Evolutionary conservation across 2,329 filamentous ascomycete species (phyloP), one percentile per base, ranked within the genome.

Genomic region (Didymella keratinophila): DNA sequence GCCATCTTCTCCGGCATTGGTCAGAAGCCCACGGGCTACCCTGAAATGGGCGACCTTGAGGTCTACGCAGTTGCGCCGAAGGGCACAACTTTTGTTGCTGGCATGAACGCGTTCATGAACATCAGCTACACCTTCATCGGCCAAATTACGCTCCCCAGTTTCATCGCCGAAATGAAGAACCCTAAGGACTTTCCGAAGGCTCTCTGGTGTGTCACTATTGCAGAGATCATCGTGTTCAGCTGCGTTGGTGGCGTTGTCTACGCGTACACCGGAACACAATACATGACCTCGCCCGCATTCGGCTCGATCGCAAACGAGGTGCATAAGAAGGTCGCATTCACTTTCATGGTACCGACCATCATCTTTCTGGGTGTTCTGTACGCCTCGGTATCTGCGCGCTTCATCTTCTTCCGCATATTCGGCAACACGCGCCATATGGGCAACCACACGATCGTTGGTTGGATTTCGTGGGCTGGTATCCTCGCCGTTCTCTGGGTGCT

Each of bases 121-220:
- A 97, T 97, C 73, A 92, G 89, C 78, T 97, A 97, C 76, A 97
- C 93, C 0, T 97, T 97, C 73, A 97, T 97, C 66, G 93, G 93
- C 0, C 93, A 97, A 75, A 96, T 97, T 69, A 97, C 93, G 0
- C 83, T 97, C 14, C 93, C 93, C 0, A 94, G 90, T 67, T 97
- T 97, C 80, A 97, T 97, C 64, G 93, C 93, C 3, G 93, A 97
- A 78, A 97, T 97, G 93, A 90, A 84, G 72, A 81, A 87, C 45
- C 86, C 84, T 1, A 87, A 85, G 56, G 93, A 97, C 67, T 97
- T 97, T 73, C 92, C 92, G 68, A 97, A 97, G 78, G 92, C 93
- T 2, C 85, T 97, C 1, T 97, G 92, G 87, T 89, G 89, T 2
- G 93, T 96, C 61, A 97, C 93, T 11, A 90, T 96, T 64, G 89